phyloP scores from a whole-genome alignment of 768 basidiomycete genomes.

The Trametes villosa region DNA sequence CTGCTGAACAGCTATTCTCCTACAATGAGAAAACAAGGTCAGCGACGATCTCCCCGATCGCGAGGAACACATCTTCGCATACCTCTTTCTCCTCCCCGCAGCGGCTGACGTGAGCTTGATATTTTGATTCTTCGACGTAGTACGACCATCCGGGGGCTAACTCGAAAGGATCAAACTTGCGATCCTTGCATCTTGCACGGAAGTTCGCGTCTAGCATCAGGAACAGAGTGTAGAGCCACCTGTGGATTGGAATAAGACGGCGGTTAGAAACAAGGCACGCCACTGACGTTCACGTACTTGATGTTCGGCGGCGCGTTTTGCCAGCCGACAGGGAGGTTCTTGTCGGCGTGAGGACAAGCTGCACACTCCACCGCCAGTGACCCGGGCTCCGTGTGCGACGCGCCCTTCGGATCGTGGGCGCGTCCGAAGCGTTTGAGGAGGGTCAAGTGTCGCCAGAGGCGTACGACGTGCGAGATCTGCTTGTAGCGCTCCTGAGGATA shows the following conservation, averaged over 20 bases:
- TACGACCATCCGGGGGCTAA: constrained; percentile 31
- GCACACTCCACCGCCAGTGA: constrained; percentile 27
- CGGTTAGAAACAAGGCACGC: neutral
- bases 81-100: too few relatives aligned
- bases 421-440: constrained; percentile 27
- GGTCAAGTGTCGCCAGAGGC: constrained; percentile 26
- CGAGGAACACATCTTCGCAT: neutral
- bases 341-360: constrained; percentile 28
- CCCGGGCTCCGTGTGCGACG: constrained; percentile 10
- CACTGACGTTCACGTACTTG: neutral
- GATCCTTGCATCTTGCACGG: constrained; percentile 24
- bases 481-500: constrained; percentile 21
- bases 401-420: constrained; percentile 25
- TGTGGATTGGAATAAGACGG: neutral
- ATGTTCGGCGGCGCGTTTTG: constrained; percentile 7
- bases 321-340: constrained; percentile 28
- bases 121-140: constrained; percentile 29
- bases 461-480: constrained; percentile 17
- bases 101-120: constrained; percentile 6
- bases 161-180: neutral
- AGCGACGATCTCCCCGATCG: too few relatives aligned
- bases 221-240: constrained; percentile 33
- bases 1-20: neutral
- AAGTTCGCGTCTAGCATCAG: constrained; percentile 38
- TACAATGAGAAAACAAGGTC: neutral